Evolutionary conservation across 257 asterid species (phyloP), one percentile per base, ranked within the genome.

Genomic region (Verbena officinalis): DNA sequence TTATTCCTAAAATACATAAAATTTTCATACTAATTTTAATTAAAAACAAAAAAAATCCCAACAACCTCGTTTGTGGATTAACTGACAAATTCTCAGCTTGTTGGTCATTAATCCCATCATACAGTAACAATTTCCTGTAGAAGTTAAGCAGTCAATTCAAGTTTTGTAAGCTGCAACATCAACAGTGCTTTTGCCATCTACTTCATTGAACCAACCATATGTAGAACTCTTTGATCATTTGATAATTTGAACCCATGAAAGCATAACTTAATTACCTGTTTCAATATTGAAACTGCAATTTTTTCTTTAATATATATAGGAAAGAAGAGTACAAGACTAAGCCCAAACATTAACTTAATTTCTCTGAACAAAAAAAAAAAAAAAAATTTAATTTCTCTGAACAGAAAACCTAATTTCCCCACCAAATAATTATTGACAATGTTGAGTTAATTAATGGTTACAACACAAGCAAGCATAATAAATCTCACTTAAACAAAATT

Each of bases 131-230:
- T 4, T 46, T 13, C 40, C 23, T 59, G 23, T 57, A 49, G 65
- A 43, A 63, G 80, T 34, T 64, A 65, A 58, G 42, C 69, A 15
- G 56, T 75, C 64, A 40, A 59, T 59, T 50, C 68, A 40, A 13
- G n/a, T n/a, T n/a, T n/a, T n/a, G n/a, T n/a, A n/a, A n/a, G 44
- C 39, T 34, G 55, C 16, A 51, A 36, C 52, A 52, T n/a, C n/a
- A n/a, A n/a, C n/a, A 31, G 30, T 24, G 22, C 19, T n/a, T 5
- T 5, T 27, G 33, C 5, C 33, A 27, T 27, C 45, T 9, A 56
- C 62, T 17, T 55, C 62, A 56, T 56, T 34, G 14, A 3, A 7
- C 40, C 15, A 3, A 7, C 40, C 15, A 52, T 48, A 4, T 17
- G 15, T 7, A 2, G 38, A 42, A 15, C 52, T 40, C 67, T 51